These are phyloP conservation scores for Aeminium ludgeri DNA, from an alignment of 495 filamentous ascomycete genomes.

Conservation along the genomic window DNA sequence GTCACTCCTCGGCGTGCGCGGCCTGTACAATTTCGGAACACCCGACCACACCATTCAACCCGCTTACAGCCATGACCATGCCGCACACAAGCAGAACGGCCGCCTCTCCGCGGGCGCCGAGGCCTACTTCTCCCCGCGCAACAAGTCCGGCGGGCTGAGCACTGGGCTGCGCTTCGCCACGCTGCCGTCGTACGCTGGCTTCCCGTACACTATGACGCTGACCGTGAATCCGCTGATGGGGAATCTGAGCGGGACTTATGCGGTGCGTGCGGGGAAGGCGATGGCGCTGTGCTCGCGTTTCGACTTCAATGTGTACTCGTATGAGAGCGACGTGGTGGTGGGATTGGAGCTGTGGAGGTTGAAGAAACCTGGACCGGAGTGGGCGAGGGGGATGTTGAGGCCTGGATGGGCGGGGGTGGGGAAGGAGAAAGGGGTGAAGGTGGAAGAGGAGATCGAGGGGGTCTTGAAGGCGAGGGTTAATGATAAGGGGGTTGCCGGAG, in stretches of 20 bases:
- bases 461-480: slow-evolving; percentile 83
- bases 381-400: slow-evolving; percentile 20
- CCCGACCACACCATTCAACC: slow-evolving; percentile 37
- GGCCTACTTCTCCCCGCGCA: slow-evolving; percentile 81
- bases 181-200: slow-evolving; percentile 66
- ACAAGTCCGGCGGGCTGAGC: slow-evolving; percentile 72
- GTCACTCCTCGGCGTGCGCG: slow-evolving; percentile 68
- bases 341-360: slow-evolving; percentile 81
- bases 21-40: slow-evolving; percentile 78
- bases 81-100: slow-evolving; percentile 18
- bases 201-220: slow-evolving; percentile 76
- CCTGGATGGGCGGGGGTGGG: slow-evolving; percentile 17
- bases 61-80: slow-evolving; percentile 21
- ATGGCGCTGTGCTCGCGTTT: slow-evolving; percentile 76
- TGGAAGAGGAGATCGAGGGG: slow-evolving; percentile 48
- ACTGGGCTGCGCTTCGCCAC: slow-evolving; percentile 79
- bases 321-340: slow-evolving; percentile 81
- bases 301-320: slow-evolving; percentile 96
- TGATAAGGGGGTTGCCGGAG: slow-evolving; percentile 63
- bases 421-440: not conserved
- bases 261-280: slow-evolving; percentile 64
- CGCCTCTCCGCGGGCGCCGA: slow-evolving; percentile 53
- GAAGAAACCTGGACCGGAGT: slow-evolving; percentile 25
- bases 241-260: slow-evolving; percentile 74
- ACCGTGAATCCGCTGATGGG: slow-evolving; percentile 80